phyloP scores from a whole-genome alignment of 2,329 filamentous ascomycete species.

The Gnomoniopsis smithogilvyi region DNA sequence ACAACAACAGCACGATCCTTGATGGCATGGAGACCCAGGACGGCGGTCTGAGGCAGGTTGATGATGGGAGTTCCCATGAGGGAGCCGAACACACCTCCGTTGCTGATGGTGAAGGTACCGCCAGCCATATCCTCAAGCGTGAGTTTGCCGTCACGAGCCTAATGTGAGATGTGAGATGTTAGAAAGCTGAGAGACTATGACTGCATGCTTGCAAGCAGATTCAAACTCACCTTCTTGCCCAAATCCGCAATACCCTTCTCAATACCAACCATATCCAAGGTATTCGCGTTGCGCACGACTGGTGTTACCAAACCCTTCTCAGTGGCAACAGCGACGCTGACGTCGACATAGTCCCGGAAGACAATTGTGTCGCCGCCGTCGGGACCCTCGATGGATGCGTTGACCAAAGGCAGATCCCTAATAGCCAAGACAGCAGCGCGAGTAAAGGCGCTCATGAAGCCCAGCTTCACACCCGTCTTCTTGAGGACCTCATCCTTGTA shows the following conservation, averaged over 20 bases:
- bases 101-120: constrained; percentile 97
- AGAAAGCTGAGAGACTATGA: neutral
- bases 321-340: constrained; percentile 94
- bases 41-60: constrained; percentile 90
- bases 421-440: constrained; percentile 87
- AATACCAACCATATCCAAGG: constrained; percentile 82
- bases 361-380: constrained; percentile 96
- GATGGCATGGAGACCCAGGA: constrained; percentile 91
- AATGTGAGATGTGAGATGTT: neutral
- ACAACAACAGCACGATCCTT: constrained; percentile 89
- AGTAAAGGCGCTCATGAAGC: constrained; percentile 99
- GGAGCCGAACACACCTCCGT: constrained; percentile 94
- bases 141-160: constrained; percentile 93
- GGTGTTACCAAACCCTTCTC: constrained; percentile 97
- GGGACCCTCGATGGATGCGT: constrained; percentile 94
- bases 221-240: constrained; percentile 76
- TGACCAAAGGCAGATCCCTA: constrained; percentile 91
- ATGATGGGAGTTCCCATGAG: constrained; percentile 98
- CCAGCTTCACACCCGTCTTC: constrained; percentile 94
- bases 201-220: neutral
- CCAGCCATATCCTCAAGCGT: constrained; percentile 99
- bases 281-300: constrained; percentile 90
- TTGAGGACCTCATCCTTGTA: constrained; percentile 97
- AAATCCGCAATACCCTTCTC: constrained; percentile 91
- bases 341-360: constrained; percentile 96